phyloP scores from a whole-genome alignment of 139 green algal genomes.

The Chlorella ohadii region DNA sequence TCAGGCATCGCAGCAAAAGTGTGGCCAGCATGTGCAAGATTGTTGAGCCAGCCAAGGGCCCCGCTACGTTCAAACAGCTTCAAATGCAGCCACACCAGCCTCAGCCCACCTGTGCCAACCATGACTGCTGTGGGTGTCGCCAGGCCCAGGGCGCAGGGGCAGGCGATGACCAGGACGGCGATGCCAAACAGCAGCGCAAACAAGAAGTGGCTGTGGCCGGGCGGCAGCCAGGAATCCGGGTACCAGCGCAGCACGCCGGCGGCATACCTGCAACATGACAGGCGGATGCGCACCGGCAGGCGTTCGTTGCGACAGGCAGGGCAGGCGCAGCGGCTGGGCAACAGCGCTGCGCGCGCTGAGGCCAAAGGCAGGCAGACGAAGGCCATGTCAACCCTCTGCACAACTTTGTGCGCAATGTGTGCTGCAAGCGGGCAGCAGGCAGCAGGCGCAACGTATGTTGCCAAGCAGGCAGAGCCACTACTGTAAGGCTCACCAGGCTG shows the following conservation, averaged over 20 bases:
- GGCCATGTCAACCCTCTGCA: no score
- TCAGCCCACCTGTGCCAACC: conserved; percentile 77
- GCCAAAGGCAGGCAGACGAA: no score
- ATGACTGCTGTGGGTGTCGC: conserved; percentile 98
- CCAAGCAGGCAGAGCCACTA: neutral
- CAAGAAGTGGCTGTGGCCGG: conserved; percentile 83
- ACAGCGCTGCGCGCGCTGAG: no score
- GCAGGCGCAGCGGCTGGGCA: neutral
- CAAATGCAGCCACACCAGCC: no score
- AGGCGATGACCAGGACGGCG: conserved; percentile 96
- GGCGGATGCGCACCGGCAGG: no score
- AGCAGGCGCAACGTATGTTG: neutral
- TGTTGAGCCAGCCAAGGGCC: no score
- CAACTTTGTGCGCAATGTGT: no score
- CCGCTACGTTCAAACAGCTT: no score
- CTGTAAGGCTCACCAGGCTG: conserved; percentile 1
- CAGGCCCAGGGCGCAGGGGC: conserved; percentile 95
- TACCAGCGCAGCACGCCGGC: conserved; percentile 56
- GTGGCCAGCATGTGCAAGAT: no score
- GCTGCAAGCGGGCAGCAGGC: neutral
- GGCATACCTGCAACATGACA: conserved; percentile 44
- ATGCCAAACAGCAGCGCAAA: conserved; percentile 96
- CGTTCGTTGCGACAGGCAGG: neutral
- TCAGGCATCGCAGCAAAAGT: no score
- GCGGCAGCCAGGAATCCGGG: conserved; percentile 78